Evolutionary conservation across 352 stramenopile species (phyloP), one percentile per base, ranked within the genome.

Genomic region (Thalassiosira exigua): DNA sequence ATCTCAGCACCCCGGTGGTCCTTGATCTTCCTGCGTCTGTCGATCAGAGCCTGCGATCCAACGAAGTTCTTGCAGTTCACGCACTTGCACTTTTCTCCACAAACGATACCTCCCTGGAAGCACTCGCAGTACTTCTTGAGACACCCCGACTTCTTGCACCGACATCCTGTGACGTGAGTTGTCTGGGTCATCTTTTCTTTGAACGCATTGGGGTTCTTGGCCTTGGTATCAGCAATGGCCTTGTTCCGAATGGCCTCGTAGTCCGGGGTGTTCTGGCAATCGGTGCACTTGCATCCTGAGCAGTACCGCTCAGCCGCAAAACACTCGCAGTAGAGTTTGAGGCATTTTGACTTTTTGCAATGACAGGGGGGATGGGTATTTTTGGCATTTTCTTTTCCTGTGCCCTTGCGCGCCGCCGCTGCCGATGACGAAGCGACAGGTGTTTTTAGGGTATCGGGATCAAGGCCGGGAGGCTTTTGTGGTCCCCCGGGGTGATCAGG

Each of bases 71-170:
- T 89, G 87, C 97, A 99, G 58, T 97, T 91, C 39, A 92, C 89
- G 75, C 97, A 99, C 75, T 97, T 97, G 86, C 97, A 99, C 70
- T 98, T 96, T 12, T 80, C 84, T 4, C 95, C 96, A 77, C 97
- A 99, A 14, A 95, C 89, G 19, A 98, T 90, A 66, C 94, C 94
- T 50, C 95, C 97, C 84, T 98, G 91, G 84, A 98, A 99, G 86
- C 97, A 99, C 82, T 99, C 97, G 90, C 97, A 99, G 88, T 99
- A 99, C 70, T 98, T 99, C 82, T 99, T 99, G 22, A 98, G 85
- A 91, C 97, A 99, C 69, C 94, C 95, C 61, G 94, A 98, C 75
- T 98, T 98, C 71, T 98, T 98, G 90, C 97, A 99, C 71, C 95
- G 95, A 74, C 97, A 99, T 11, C 95, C 95, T 9, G 58, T 78